Evolutionary conservation across 352 stramenopile species (phyloP), one percentile per base, ranked within the genome.

Genomic region (Phytophthora chlamydospora): DNA sequence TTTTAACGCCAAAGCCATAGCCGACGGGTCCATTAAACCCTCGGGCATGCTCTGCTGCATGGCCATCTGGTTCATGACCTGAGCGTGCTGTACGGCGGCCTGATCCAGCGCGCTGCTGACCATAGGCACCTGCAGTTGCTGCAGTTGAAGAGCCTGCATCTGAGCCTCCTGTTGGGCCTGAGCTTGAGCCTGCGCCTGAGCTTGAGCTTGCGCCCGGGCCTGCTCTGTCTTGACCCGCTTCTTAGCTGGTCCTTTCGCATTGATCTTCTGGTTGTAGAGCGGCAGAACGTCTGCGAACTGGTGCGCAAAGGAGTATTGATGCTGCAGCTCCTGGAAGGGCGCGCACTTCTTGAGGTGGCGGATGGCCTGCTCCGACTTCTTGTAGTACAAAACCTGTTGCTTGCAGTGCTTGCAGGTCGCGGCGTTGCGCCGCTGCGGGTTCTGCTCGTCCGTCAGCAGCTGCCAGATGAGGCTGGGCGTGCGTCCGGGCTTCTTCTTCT

Each of bases 351-450:
- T 94, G 10, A 94, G 43, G 54, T 94, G 85, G 31, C 85, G 83
- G 39, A 94, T 88, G 16, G 83, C 83, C 52, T 94, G 85, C 71
- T 94, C 85, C 29, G 85, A 94, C 52, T 92, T 94, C 49, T 94
- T 94, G 67, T 94, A 94, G 69, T 94, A 94, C 21, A 89, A 48
- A 36, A 94, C 85, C 33, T 91, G 78, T 58, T 92, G 79, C 68
- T 94, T 91, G 70, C 85, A 94, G 65, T 94, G 85, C 65, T 94
- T 94, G 67, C 85, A 94, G 27, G 79, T 63, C 31, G 85, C 78
- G 7, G 85, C 68, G 48, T 92, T 92, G 62, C 83, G 83, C 9
- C 83, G 79, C 58, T 94, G 83, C 47, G 85, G 85, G 66, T 91
- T 78, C 12, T 79, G 76, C 46, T 94, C 85, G 66, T 94, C 85